phyloP scores from a whole-genome alignment of 2,329 filamentous ascomycete genomes.

The Sporothrix curviconia region DNA sequence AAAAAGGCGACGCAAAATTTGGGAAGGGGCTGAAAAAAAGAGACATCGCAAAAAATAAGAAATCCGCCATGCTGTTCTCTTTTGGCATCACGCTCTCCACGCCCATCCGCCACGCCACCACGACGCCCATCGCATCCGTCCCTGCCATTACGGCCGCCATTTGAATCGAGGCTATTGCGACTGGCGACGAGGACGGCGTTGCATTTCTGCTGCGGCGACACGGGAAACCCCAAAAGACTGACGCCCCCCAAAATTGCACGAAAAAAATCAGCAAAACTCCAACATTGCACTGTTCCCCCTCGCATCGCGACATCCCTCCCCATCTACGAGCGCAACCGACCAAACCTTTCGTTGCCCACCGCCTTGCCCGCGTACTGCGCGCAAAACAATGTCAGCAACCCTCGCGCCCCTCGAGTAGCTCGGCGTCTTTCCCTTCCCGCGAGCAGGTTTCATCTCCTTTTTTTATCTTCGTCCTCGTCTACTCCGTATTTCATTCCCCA shows the following conservation, averaged over 20 bases:
- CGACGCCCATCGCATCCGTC: background rate
- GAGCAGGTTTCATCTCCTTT: background rate
- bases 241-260: background rate
- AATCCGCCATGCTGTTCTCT: conserved; percentile 6
- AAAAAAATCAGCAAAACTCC: background rate
- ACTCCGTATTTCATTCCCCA: background rate
- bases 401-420: conserved; percentile 4
- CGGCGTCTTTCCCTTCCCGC: background rate
- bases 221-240: background rate
- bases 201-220: background rate
- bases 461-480: background rate
- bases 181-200: background rate
- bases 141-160: background rate
- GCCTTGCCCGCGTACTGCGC: background rate
- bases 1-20: background rate
- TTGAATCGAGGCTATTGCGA: background rate
- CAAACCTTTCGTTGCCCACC: background rate
- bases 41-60: background rate
- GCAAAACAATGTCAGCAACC: background rate
- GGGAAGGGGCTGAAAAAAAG: background rate
- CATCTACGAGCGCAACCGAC: background rate
- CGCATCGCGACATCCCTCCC: background rate
- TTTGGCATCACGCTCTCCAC: background rate
- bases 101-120: background rate
- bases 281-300: background rate